Base-by-base conservation (phyloP, 768 basidiomycete species). In the Kwoniella shandongensis region DNA sequence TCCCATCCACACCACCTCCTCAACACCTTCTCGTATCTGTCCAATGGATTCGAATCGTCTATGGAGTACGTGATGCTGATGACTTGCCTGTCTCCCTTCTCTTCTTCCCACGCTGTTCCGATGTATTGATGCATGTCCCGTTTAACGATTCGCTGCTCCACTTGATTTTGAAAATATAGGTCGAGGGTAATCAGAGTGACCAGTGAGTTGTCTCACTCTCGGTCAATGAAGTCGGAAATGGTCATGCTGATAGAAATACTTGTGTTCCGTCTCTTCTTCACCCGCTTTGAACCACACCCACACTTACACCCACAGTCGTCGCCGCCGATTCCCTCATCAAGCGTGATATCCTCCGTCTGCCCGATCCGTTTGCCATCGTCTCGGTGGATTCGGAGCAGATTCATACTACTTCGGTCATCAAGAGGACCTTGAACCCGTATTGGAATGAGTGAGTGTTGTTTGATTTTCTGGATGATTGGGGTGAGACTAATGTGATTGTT, bases 371-470 rank as follows among this genome's bases (percentile, higher is more conserved):
- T 75, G 94, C 96, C 4, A 92, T 99, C 70, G 88, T 99, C 76
- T 97, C 94, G 20, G 92, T 98, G 40, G 96, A 99, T 66, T 91
- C 91, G 3, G 92, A 96, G 76, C 93, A 97, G 78, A 98, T 93
- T 0, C 88, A 91, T 66, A 94, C 94, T 0, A 98, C 93, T 15
- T 90, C 88, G 54, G 94, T 94, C 29, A 96, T 98, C 72, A 97
- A 91, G 81, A 93, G 90, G 63, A 76, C 75, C 41, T 55, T 76
- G 32, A 76, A 76, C 65, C 75, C 75, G 17, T 76, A 76, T 49
- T 76, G 75, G 75, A 76, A 76, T 64, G 75, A 76, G 70, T 72
- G 57, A 67, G 70, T 62, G 22, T 13, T 45, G 6, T 35, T 25
- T 20, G n/a, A n/a, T n/a, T n/a, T n/a, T n/a, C n/a, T n/a, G n/a